Evolutionary conservation across 2,329 filamentous ascomycete species (phyloP).

Genomic region (Orbilia oligospora): DNA sequence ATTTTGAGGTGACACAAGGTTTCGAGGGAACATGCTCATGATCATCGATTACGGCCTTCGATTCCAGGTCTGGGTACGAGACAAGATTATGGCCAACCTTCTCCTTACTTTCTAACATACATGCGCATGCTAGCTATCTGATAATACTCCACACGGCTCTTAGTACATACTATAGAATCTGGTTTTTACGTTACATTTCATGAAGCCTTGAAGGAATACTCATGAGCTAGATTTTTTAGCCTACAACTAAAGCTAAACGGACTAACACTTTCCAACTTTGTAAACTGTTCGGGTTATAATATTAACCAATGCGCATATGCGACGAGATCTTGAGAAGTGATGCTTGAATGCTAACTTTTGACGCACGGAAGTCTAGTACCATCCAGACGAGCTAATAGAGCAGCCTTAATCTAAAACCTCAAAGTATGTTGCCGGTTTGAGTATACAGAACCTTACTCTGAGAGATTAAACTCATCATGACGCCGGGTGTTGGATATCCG

Average conservation of each 20-base stretch:
- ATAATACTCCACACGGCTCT: neutral
- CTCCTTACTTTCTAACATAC: neutral
- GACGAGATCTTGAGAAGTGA: too few relatives aligned
- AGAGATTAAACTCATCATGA: neutral
- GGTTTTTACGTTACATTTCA: neutral
- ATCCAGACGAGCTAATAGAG: neutral
- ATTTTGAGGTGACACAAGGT: slow-evolving; percentile 20
- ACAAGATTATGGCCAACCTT: too few relatives aligned
- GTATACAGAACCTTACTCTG: neutral
- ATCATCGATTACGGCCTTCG: neutral
- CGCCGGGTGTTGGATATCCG: neutral
- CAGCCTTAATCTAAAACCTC: neutral
- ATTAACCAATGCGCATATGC: too few relatives aligned
- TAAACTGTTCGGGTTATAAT: neutral
- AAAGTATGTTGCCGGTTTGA: neutral
- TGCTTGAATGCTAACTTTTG: too few relatives aligned
- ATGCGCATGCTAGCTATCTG: neutral
- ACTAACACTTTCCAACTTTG: neutral
- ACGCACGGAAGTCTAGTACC: neutral
- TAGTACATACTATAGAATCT: neutral
- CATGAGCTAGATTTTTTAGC: neutral
- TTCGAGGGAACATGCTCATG: neutral
- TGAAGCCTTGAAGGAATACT: neutral
- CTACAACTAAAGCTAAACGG: neutral
- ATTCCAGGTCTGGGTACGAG: too few relatives aligned